Percentiles rank a stretch among this genome's conserved stretches.
Evolutionary conservation across 768 basidiomycete genomes (phyloP).

Genomic region (Trametopsis cervina): DNA sequence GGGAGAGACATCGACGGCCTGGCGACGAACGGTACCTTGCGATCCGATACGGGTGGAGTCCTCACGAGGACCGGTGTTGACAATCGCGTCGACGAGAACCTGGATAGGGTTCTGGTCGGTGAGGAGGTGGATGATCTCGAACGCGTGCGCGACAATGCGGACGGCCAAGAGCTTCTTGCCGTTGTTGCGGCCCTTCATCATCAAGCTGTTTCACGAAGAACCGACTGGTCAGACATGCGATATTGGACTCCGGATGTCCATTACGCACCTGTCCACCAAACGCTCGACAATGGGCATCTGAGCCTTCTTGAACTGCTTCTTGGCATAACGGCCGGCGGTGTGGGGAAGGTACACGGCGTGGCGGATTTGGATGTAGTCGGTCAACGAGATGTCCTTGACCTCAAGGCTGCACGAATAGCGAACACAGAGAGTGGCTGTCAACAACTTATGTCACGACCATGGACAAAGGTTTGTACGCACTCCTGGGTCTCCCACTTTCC

Average conservation of each 20-base stretch:
- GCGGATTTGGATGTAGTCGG: conserved; percentile 99
- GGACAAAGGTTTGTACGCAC: no score
- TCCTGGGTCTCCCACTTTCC: conserved; percentile 98
- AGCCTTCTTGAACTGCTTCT: conserved; percentile 99
- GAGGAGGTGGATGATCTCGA: conserved; percentile 99
- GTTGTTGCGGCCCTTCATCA: conserved; percentile 99
- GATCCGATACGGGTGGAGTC: conserved; percentile 99
- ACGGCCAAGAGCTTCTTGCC: conserved; percentile 99
- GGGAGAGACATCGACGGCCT: conserved; percentile 99
- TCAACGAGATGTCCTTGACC: conserved; percentile 98
- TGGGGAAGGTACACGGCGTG: conserved; percentile 97
- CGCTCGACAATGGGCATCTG: conserved; percentile 99
- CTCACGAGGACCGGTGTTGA: conserved; percentile 99
- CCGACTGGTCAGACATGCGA: neutral
- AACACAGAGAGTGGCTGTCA: conserved; percentile 1
- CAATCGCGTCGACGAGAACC: conserved; percentile 96
- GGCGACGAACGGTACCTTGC: conserved; percentile 98
- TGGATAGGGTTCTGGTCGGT: conserved; percentile 99
- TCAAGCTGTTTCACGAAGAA: conserved; percentile 52
- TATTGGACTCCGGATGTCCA: neutral
- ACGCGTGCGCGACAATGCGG: conserved; percentile 98
- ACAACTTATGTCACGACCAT: no score
- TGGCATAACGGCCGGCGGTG: conserved; percentile 98
- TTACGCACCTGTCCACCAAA: conserved; percentile 85
- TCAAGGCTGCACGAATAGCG: conserved; percentile 59